Percentiles rank a stretch among this genome's conserved stretches.
phyloP scores from a whole-genome alignment of 768 basidiomycete species.

The Hysterangium stoloniferum region DNA sequence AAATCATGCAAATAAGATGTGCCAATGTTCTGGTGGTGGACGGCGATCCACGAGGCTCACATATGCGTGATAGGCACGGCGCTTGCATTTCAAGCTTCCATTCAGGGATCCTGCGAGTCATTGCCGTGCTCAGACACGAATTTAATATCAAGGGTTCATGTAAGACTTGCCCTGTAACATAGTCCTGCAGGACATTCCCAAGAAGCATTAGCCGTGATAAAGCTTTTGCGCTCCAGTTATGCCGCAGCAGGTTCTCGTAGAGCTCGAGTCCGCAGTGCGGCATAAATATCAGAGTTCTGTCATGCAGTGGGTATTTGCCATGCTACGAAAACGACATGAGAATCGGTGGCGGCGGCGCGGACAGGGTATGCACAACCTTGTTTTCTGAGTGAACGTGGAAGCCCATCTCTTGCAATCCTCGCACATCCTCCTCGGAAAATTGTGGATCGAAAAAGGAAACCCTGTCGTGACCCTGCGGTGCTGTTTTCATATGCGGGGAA shows the following conservation, averaged over 20 bases:
- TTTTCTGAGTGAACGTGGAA: slow-evolving; percentile 34
- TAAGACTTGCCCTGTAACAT: slow-evolving; percentile 50
- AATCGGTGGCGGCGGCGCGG: slow-evolving; percentile 9
- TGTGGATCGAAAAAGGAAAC: slow-evolving; percentile 65
- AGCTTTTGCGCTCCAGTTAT: slow-evolving; percentile 46
- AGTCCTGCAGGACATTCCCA: slow-evolving; percentile 59
- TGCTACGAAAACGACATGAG: slow-evolving; percentile 22
- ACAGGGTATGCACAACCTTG: slow-evolving; percentile 35
- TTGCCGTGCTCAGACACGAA: slow-evolving; percentile 14
- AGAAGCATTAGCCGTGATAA: slow-evolving; percentile 48
- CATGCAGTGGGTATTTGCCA: slow-evolving; percentile 23
- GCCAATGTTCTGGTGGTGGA: slow-evolving; percentile 11
- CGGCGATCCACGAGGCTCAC: slow-evolving; percentile 33
- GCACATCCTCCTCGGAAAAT: slow-evolving; percentile 53
- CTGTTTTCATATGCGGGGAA: slow-evolving; percentile 12
- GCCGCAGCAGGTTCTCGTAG: slow-evolving; percentile 56
- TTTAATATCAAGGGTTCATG: slow-evolving; percentile 9
- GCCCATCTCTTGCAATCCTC: slow-evolving; percentile 36
- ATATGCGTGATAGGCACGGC: slow-evolving; percentile 47
- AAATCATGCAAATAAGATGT: slow-evolving; percentile 5
- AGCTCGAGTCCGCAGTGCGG: slow-evolving; percentile 70
- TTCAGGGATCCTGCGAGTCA: slow-evolving; percentile 38
- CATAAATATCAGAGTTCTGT: slow-evolving; percentile 65
- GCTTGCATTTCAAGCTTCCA: slow-evolving; percentile 41
- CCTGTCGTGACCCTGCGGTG: slow-evolving; percentile 36